These are phyloP conservation scores for Amanita thiersii DNA, from an alignment of 768 basidiomycete species.

Conservation along the genomic window DNA sequence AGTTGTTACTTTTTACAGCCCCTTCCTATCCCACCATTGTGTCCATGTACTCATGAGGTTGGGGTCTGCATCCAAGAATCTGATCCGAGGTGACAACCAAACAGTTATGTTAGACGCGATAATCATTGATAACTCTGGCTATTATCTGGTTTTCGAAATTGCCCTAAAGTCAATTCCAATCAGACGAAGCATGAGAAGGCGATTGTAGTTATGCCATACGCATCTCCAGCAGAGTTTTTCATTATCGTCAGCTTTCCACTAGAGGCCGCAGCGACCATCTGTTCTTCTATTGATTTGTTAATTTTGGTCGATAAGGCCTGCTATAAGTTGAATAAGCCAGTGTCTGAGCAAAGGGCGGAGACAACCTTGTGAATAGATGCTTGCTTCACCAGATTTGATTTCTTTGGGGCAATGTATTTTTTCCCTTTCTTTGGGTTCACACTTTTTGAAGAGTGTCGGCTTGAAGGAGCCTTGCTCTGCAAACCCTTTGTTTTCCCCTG, in stretches of 20 bases:
- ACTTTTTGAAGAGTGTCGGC: constrained; percentile 56
- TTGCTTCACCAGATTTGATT: constrained; percentile 61
- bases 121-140: too few relatives aligned
- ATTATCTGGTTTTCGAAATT: too few relatives aligned
- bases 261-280: constrained; percentile 86
- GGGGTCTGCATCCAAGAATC: too few relatives aligned
- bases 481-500: constrained; percentile 87
- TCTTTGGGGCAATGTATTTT: constrained; percentile 76
- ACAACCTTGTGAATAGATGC: constrained; percentile 70
- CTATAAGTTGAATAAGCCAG: constrained; percentile 1
- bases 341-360: not conserved
- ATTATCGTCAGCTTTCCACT: constrained; percentile 89
- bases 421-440: constrained; percentile 75
- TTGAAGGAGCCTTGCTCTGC: constrained; percentile 42
- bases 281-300: constrained; percentile 84
- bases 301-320: constrained; percentile 87
- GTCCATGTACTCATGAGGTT: too few relatives aligned
- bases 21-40: too few relatives aligned
- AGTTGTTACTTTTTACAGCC: too few relatives aligned
- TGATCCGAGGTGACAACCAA: too few relatives aligned
- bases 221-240: constrained; percentile 53
- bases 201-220: too few relatives aligned
- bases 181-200: too few relatives aligned
- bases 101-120: too few relatives aligned
- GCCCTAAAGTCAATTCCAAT: too few relatives aligned